These are phyloP conservation scores for Heteromeles arbutifolia DNA, from an alignment of 306 rosid species.

Conservation along the genomic window DNA sequence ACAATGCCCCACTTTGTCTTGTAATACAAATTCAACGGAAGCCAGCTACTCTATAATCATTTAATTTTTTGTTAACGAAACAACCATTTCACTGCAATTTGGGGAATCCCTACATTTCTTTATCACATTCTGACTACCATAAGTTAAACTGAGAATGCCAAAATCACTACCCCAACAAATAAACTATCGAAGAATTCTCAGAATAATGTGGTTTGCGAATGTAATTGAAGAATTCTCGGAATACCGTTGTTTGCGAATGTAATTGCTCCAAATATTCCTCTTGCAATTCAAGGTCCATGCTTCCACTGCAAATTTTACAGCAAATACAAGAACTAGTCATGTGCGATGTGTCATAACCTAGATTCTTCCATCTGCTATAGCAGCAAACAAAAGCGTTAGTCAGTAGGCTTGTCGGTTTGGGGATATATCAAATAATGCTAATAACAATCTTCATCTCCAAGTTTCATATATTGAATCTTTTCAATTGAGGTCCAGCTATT, in stretches of 20 bases:
- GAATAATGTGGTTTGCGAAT: too few relatives aligned
- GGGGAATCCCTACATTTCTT: too few relatives aligned
- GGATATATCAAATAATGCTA: not conserved
- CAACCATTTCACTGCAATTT: too few relatives aligned
- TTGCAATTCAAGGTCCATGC: not conserved
- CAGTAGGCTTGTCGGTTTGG: not conserved
- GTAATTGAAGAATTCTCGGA: too few relatives aligned
- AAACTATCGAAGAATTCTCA: too few relatives aligned
- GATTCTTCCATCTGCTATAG: not conserved
- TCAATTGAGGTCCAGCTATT: slow-evolving; percentile 8
- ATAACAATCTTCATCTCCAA: not conserved
- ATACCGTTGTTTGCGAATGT: too few relatives aligned
- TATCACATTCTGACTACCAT: too few relatives aligned
- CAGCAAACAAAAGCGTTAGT: not conserved
- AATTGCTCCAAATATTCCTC: not conserved
- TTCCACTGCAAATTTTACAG: not conserved
- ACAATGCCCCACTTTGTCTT: not conserved
- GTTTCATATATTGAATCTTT: slow-evolving; percentile 1
- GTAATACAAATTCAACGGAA: not conserved
- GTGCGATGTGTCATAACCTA: not conserved
- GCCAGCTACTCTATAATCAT: not conserved
- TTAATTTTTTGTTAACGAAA: too few relatives aligned
- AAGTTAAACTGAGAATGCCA: too few relatives aligned
- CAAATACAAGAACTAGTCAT: not conserved
- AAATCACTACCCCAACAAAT: too few relatives aligned